phyloP scores from a whole-genome alignment of 2,329 filamentous ascomycete species.

The Aspergillus alliaceus region DNA sequence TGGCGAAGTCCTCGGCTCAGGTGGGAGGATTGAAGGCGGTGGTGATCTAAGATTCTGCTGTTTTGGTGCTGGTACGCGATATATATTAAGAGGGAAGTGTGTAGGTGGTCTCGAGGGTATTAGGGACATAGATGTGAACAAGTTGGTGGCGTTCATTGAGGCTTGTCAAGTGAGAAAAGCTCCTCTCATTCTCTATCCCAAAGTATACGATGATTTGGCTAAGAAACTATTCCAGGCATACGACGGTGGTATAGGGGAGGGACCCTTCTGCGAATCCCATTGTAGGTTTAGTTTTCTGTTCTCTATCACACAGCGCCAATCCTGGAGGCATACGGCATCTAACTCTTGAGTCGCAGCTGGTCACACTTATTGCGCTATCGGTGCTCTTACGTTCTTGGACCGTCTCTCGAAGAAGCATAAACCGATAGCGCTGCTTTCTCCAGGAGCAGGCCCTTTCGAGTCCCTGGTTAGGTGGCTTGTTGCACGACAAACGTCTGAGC shows the following conservation, averaged over 20 bases:
- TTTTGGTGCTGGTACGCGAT: constrained; percentile 76
- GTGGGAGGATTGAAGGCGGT: constrained; percentile 68
- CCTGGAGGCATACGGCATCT: constrained; percentile 5
- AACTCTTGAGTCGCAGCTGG: constrained; percentile 59
- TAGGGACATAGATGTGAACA: constrained; percentile 72
- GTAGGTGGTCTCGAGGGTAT: constrained; percentile 56
- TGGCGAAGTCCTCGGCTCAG: constrained; percentile 71
- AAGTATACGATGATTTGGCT: constrained; percentile 21
- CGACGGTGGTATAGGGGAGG: constrained; percentile 81
- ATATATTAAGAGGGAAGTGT: constrained; percentile 71
- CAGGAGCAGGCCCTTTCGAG: constrained; percentile 32
- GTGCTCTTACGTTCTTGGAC: constrained; percentile 73
- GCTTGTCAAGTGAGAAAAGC: constrained; percentile 55
- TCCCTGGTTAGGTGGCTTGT: constrained; percentile 58
- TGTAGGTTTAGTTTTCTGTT: constrained; percentile 50
- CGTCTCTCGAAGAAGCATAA: constrained; percentile 50
- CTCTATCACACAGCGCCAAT: not conserved
- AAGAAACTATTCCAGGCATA: constrained; percentile 59
- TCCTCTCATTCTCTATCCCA: not conserved
- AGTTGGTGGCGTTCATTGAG: constrained; percentile 69
- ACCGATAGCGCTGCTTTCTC: constrained; percentile 24
- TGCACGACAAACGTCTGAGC: constrained; percentile 63
- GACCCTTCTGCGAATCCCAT: constrained; percentile 77
- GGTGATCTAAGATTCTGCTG: constrained; percentile 87
- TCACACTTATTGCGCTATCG: constrained; percentile 85